A percentile compares a stretch with the other conserved stretches of the same genome.
Conservation (phyloP, 2,329 filamentous ascomycete genomes). For the Leptosphaerulina australis region DNA sequence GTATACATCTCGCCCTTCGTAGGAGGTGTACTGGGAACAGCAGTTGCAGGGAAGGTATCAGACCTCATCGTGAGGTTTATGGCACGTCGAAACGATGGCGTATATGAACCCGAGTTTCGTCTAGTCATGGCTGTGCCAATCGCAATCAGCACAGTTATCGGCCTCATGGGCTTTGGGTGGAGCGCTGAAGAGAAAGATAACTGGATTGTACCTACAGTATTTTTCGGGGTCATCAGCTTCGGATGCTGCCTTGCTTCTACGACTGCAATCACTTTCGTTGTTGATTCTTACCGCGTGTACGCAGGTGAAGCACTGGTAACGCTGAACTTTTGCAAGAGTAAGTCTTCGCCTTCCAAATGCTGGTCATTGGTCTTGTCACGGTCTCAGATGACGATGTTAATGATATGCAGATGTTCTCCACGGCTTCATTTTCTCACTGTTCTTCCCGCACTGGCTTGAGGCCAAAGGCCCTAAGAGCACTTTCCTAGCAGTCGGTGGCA, state of each 20-base stretch:
- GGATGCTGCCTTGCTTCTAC: constrained; percentile 90
- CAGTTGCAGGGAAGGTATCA: constrained; percentile 84
- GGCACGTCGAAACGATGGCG: constrained; percentile 83
- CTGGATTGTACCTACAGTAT: constrained; percentile 92
- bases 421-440: constrained; percentile 84
- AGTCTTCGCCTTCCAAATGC: constrained; percentile 27
- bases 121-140: constrained; percentile 74
- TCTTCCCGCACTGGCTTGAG: constrained; percentile 72
- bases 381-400: background rate
- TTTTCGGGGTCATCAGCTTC: constrained; percentile 91
- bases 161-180: constrained; percentile 97
- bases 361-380: background rate
- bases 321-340: constrained; percentile 89
- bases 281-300: constrained; percentile 92
- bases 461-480: constrained; percentile 75
- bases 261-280: constrained; percentile 90
- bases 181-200: constrained; percentile 73
- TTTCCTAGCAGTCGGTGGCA: constrained; percentile 81
- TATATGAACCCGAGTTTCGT: constrained; percentile 90
- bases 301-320: constrained; percentile 94
- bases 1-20: constrained; percentile 91
- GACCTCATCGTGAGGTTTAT: constrained; percentile 84
- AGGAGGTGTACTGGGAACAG: constrained; percentile 75
- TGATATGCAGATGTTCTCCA: constrained; percentile 72
- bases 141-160: constrained; percentile 76